These are phyloP conservation scores for Alternaria atra DNA, from an alignment of 2,329 filamentous ascomycete genomes.

Conservation along the genomic window DNA sequence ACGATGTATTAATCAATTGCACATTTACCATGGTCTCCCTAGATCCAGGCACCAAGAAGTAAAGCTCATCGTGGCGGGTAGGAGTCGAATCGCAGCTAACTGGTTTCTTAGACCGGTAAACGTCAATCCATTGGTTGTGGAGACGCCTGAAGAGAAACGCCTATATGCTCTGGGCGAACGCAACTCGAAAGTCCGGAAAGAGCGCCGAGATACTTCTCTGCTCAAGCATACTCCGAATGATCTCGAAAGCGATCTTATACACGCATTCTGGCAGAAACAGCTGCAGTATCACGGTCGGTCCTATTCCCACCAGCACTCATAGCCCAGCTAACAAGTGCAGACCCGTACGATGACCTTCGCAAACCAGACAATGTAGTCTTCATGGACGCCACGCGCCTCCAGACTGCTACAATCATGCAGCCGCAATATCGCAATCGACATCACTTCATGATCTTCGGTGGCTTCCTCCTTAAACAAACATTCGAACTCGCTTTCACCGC, in stretches of 20 bases:
- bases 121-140: constrained; percentile 68
- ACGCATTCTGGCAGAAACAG: constrained; percentile 76
- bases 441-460: constrained; percentile 82
- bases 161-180: constrained; percentile 70
- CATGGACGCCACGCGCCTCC: constrained; percentile 71
- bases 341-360: constrained; percentile 63
- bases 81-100: not conserved
- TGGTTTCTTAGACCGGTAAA: constrained; percentile 60
- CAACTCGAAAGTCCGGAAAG: constrained; percentile 73
- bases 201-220: constrained; percentile 67
- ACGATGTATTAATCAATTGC: constrained; percentile 74
- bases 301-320: not conserved
- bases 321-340: constrained; percentile 37
- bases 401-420: constrained; percentile 77
- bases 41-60: constrained; percentile 72
- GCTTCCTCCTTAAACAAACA: constrained; percentile 76
- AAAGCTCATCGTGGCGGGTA: constrained; percentile 52
- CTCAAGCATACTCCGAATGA: constrained; percentile 74
- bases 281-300: constrained; percentile 66
- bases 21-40: constrained; percentile 81
- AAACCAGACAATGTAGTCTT: constrained; percentile 67
- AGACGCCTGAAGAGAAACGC: constrained; percentile 71
- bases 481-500: constrained; percentile 81
- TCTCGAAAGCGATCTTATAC: constrained; percentile 75
- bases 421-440: constrained; percentile 75